Percentiles rank a stretch among this genome's conserved stretches.
Evolutionary conservation across 169 alveolate genomes (phyloP).

Genomic region (Plasmodium relictum): DNA sequence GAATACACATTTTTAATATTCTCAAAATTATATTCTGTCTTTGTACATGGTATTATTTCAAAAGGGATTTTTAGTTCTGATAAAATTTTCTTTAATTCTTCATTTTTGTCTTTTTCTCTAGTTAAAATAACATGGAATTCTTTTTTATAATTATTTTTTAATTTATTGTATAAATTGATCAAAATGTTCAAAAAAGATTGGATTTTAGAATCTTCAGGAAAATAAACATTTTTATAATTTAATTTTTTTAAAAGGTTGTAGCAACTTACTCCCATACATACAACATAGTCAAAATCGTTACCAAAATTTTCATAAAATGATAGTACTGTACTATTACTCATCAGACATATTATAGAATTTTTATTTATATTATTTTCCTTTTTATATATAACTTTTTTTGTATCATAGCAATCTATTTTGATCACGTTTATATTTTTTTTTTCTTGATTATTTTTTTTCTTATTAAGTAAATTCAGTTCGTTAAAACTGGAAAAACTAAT

Average conservation of each 20-base stretch:
- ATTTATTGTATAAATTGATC: conserved; percentile 20
- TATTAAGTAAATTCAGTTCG: not conserved
- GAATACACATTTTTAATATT: conserved; percentile 10
- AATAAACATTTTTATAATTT: conserved; percentile 46
- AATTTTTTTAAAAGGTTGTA: conserved; percentile 43
- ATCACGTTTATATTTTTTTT: not conserved
- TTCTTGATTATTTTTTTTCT: not conserved
- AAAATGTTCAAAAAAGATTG: conserved; percentile 31
- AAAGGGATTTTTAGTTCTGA: conserved; percentile 6
- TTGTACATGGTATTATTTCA: conserved; percentile 52
- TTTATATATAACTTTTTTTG: conserved; percentile 19
- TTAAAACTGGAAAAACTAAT: conserved; percentile 30
- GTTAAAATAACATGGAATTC: conserved; percentile 25
- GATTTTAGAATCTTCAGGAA: conserved; percentile 44
- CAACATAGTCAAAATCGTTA: conserved; percentile 28
- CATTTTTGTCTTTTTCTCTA: conserved; percentile 60
- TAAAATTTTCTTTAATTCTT: conserved; percentile 6
- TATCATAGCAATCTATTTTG: conserved; percentile 55
- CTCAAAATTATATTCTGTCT: conserved; percentile 21
- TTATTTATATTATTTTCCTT: not conserved
- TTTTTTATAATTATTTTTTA: conserved; percentile 1
- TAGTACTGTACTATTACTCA: conserved; percentile 60
- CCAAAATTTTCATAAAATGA: conserved; percentile 63
- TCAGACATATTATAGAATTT: conserved; percentile 47
- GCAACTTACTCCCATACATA: conserved; percentile 54